A percentile compares a stretch with the other conserved stretches of the same genome.
Evolutionary conservation across 495 filamentous ascomycete genomes (phyloP).

Genomic region (Penicillium roqueforti): DNA sequence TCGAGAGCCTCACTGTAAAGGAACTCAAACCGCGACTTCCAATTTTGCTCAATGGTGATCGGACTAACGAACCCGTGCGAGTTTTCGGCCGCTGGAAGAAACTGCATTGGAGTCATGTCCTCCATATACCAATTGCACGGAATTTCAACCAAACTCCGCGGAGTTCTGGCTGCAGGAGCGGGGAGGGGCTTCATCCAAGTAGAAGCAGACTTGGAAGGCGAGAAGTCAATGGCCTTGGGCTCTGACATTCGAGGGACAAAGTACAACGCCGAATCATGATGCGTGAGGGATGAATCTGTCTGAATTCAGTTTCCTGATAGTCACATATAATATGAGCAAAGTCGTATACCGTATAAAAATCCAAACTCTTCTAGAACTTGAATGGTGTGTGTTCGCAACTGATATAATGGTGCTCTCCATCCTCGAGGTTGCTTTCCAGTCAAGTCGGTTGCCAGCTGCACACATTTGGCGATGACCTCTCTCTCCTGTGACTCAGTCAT

Average conservation of each 20-base stretch:
- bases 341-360: slow-evolving; percentile 49
- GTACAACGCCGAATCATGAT: slow-evolving; percentile 53
- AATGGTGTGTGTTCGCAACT: slow-evolving; percentile 52
- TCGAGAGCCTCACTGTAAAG: slow-evolving; percentile 17
- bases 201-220: slow-evolving; percentile 33
- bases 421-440: slow-evolving; percentile 52
- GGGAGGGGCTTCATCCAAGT: slow-evolving; percentile 57
- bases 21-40: slow-evolving; percentile 50
- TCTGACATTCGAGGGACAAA: slow-evolving; percentile 46
- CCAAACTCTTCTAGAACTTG: slow-evolving; percentile 50
- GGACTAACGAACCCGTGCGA: slow-evolving; percentile 52
- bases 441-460: slow-evolving; percentile 44
- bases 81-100: slow-evolving; percentile 46
- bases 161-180: slow-evolving; percentile 20
- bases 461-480: slow-evolving; percentile 53
- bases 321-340: not conserved
- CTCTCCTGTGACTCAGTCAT: slow-evolving; percentile 55
- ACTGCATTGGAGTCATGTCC: slow-evolving; percentile 56
- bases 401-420: slow-evolving; percentile 57
- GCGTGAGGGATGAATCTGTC: slow-evolving; percentile 49
- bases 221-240: slow-evolving; percentile 50
- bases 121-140: slow-evolving; percentile 56
- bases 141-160: slow-evolving; percentile 44
- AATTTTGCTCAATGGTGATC: slow-evolving; percentile 50
- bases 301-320: not conserved